These are phyloP conservation scores for Beta corolliflora DNA, from an alignment of 179 eudicot species.

Conservation along the genomic window DNA sequence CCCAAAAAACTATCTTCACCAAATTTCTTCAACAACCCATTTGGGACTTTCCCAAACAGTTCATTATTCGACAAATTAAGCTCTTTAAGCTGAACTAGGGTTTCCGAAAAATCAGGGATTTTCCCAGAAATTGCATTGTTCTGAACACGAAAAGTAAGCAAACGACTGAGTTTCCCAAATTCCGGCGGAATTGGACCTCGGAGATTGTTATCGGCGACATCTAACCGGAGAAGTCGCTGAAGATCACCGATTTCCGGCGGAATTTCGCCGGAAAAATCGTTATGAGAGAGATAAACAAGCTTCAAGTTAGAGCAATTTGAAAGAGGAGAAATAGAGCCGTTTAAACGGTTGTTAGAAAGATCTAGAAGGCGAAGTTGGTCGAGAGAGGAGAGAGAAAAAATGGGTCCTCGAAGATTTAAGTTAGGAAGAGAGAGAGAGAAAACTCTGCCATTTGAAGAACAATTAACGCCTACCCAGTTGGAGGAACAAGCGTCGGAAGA, in stretches of 20 bases:
- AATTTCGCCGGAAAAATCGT: slow-evolving; percentile 65
- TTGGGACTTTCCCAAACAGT: slow-evolving; percentile 52
- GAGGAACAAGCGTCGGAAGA: slow-evolving; percentile 58
- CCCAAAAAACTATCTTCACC: slow-evolving; percentile 65
- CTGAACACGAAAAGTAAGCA: slow-evolving; percentile 59
- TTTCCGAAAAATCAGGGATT: slow-evolving; percentile 41
- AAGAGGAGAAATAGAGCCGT: slow-evolving; percentile 58
- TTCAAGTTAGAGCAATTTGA: slow-evolving; percentile 52
- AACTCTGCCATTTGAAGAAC: slow-evolving; percentile 57
- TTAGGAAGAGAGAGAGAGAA: slow-evolving; percentile 60
- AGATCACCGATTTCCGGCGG: slow-evolving; percentile 47
- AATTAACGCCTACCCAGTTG: slow-evolving; percentile 64
- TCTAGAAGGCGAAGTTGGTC: slow-evolving; percentile 84
- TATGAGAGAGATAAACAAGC: slow-evolving; percentile 60
- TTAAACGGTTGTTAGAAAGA: slow-evolving; percentile 75
- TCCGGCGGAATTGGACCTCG: slow-evolving; percentile 52
- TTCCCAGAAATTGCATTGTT: slow-evolving; percentile 71
- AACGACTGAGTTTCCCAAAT: slow-evolving; percentile 43
- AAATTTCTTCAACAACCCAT: slow-evolving; percentile 36
- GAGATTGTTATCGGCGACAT: slow-evolving; percentile 77
- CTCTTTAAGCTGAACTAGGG: slow-evolving; percentile 38
- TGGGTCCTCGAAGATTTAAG: slow-evolving; percentile 75
- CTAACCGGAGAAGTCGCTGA: slow-evolving; percentile 61
- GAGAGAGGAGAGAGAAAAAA: slow-evolving; percentile 60
- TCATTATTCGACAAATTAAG: slow-evolving; percentile 78